These are phyloP conservation scores for Ambrosia hybrid DNA, from an alignment of 140 eudicot species.

Conservation along the genomic window DNA sequence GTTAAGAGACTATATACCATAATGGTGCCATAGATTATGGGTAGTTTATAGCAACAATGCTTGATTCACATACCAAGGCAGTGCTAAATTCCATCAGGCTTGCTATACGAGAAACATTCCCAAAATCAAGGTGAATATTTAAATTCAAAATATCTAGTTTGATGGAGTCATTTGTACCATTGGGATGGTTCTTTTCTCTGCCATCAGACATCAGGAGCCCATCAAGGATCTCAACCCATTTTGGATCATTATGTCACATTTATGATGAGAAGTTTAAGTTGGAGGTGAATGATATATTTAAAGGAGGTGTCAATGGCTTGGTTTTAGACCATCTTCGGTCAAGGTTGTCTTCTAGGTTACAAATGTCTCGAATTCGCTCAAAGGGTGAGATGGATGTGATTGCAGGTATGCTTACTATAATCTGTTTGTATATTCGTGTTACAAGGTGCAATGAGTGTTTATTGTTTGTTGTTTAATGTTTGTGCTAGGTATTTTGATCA, in stretches of 20 bases:
- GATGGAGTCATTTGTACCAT: slow-evolving; percentile 92
- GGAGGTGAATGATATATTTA: slow-evolving; percentile 55
- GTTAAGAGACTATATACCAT: too few species aligned
- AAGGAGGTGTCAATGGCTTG: slow-evolving; percentile 44
- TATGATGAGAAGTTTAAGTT: slow-evolving; percentile 70
- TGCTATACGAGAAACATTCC: too few species aligned
- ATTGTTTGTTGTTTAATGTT: too few species aligned
- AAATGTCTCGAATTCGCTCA: slow-evolving; percentile 34
- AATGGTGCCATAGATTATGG: too few species aligned
- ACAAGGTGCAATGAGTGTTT: neutral
- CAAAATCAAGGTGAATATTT: too few species aligned
- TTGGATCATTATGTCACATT: slow-evolving; percentile 51
- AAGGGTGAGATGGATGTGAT: slow-evolving; percentile 29
- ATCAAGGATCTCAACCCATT: slow-evolving; percentile 35
- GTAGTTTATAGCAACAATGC: too few species aligned
- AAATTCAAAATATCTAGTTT: slow-evolving; percentile 40
- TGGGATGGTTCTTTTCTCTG: slow-evolving; percentile 87
- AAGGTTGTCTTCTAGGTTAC: slow-evolving; percentile 67
- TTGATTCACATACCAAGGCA: too few species aligned
- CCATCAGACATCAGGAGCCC: slow-evolving; percentile 62
- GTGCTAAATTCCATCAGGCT: too few species aligned
- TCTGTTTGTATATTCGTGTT: neutral
- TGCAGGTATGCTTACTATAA: slow-evolving; percentile 50
- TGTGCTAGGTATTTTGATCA: too few species aligned
- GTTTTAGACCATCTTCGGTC: slow-evolving; percentile 51